Base-by-base conservation (phyloP, 2,329 filamentous ascomycete species). In the Sporothrix globosa region DNA sequence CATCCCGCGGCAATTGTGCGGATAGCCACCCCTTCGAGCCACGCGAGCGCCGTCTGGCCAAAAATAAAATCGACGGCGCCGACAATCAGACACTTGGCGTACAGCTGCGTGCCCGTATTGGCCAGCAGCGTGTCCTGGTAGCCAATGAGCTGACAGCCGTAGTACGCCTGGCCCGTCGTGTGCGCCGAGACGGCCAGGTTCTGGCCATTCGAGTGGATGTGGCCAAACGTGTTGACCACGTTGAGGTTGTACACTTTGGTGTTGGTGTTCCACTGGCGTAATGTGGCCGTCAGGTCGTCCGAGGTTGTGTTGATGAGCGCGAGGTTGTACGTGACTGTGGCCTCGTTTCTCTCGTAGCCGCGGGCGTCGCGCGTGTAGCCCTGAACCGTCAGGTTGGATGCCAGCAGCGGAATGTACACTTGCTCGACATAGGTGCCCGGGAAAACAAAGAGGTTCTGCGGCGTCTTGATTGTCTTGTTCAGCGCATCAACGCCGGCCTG, bases 201-300 rank as follows among this genome's bases (percentile, higher is more conserved):
- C 17, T 61, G 56, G 10, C 56, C 56, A 2, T 41, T 14, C 7
- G 3, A 13, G n/a, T 2, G 34, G n/a, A 24, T 44, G n/a, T 44
- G 56, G 44, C 41, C 60, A 10, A 48, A 50, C 11, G 21, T 65
- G 17, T 65, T 65, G 60, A 30, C 60, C 3, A 65, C 27, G 41
- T 65, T 65, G 21, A 65, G 21, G 24, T 65, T 65, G 60, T 65
- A 65, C 13, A 65, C 24, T 13, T 63, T 63, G 21, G 60, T 63
- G 21, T 63, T 63, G 21, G 60, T 24, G 44, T 63, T 63, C 60
- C 60, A 63, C 24, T 63, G 60, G 17, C 60, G 60, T 2, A 63
- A 19, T 9, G 60, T 48, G 1, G 60, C 60, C 39, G 60, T 63
- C 41, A 17, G 10, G 21, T 63, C 60, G 14, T 63, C 60, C 6